Evolutionary conservation across 176 grass and related monocot species (phyloP).

Genomic region (Lolium perenne): DNA sequence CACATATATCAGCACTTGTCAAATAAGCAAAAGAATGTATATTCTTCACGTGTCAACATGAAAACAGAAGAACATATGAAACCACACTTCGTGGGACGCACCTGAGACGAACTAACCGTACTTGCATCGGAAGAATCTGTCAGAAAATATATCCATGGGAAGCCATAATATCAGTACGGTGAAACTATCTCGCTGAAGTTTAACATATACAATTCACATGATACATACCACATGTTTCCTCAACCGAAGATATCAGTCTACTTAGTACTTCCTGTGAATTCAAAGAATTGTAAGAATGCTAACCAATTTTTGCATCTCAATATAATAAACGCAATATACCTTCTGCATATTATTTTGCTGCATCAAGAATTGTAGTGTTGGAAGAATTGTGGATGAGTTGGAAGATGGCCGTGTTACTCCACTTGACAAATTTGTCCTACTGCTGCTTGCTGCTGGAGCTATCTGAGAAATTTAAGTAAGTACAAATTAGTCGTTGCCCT

Average conservation of each 20-base stretch:
- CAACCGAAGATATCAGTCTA: constrained; percentile 83
- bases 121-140: constrained; percentile 59
- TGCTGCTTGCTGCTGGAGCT: constrained; percentile 48
- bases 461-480: constrained; percentile 57
- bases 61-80: constrained; percentile 26
- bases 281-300: constrained; percentile 32
- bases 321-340: constrained; percentile 47
- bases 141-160: constrained; percentile 36
- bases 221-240: constrained; percentile 75
- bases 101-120: constrained; percentile 60
- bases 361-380: constrained; percentile 82
- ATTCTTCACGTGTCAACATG: constrained; percentile 3
- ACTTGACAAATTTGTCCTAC: constrained; percentile 46
- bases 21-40: background rate
- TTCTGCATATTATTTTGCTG: constrained; percentile 94
- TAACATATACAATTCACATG: constrained; percentile 29
- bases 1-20: constrained; percentile 32
- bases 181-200: constrained; percentile 19
- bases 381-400: constrained; percentile 54
- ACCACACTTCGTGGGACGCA: constrained; percentile 36
- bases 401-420: constrained; percentile 43
- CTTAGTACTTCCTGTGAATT: constrained; percentile 79
- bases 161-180: constrained; percentile 52
- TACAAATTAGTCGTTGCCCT: constrained; percentile 13
- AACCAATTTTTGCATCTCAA: background rate